phyloP scores from a whole-genome alignment of 805 yeast species.

The Candida boidinii region DNA sequence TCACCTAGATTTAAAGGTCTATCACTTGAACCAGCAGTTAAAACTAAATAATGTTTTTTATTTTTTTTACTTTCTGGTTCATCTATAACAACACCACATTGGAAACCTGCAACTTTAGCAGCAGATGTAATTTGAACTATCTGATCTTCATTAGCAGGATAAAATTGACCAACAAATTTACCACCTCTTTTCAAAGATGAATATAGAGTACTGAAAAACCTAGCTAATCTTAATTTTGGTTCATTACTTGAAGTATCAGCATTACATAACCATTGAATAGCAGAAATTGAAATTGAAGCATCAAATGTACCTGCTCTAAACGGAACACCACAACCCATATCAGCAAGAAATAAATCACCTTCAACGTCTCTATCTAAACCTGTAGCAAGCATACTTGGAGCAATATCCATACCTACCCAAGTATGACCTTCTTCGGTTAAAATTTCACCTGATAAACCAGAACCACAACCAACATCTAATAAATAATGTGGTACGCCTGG shows the following conservation, averaged over 20 bases:
- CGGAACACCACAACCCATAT: conserved; percentile 91
- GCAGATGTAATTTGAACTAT: conserved; percentile 67
- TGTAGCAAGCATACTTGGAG: conserved; percentile 93
- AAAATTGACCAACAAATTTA: conserved; percentile 94
- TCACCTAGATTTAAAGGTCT: conserved; percentile 70
- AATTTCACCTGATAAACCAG: conserved; percentile 93
- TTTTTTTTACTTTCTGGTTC: conserved; percentile 90
- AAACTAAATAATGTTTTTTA: conserved; percentile 82
- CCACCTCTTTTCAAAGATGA: conserved; percentile 89
- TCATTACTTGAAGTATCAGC: conserved; percentile 80
- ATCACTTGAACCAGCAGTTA: conserved; percentile 79
- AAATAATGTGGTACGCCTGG: conserved; percentile 54
- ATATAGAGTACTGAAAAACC: conserved; percentile 83
- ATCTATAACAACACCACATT: conserved; percentile 91
- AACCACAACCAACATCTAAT: conserved; percentile 94
- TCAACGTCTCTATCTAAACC: conserved; percentile 89
- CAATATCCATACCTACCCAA: conserved; percentile 95
- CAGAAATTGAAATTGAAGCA: conserved; percentile 91
- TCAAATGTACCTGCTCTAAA: conserved; percentile 95
- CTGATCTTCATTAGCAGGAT: conserved; percentile 86
- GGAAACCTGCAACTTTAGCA: conserved; percentile 92
- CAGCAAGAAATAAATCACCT: conserved; percentile 87
- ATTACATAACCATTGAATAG: conserved; percentile 96
- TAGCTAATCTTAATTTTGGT: conserved; percentile 71
- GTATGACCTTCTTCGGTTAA: conserved; percentile 86